Evolutionary conservation across 805 yeast genomes (phyloP).

Genomic region (Wickerhamomyces kurtzmanii): DNA sequence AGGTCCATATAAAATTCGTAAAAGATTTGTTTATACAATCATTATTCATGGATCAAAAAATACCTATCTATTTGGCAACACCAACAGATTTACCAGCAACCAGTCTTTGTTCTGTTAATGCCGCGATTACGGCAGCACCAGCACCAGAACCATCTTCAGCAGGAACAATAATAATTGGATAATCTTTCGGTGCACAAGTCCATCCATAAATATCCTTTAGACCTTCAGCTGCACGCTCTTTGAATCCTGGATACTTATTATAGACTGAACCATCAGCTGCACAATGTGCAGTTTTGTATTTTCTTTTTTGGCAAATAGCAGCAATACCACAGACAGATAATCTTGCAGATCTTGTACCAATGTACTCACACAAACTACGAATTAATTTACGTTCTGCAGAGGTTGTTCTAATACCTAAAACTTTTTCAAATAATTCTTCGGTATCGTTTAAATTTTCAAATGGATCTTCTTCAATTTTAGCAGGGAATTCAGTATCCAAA

Average conservation of each 20-base stretch:
- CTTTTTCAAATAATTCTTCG: slow-evolving; percentile 49
- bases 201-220: slow-evolving; percentile 85
- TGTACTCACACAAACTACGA: slow-evolving; percentile 73
- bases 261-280: slow-evolving; percentile 97
- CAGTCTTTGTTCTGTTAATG: slow-evolving; percentile 77
- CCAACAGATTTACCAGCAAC: slow-evolving; percentile 65
- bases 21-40: background rate
- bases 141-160: slow-evolving; percentile 99
- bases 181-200: slow-evolving; percentile 37
- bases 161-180: slow-evolving; percentile 78
- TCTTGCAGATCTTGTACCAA: slow-evolving; percentile 90
- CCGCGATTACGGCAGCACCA: slow-evolving; percentile 98
- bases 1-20: too few relatives aligned
- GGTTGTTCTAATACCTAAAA: slow-evolving; percentile 57
- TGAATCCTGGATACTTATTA: slow-evolving; percentile 89
- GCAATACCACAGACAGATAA: slow-evolving; percentile 92
- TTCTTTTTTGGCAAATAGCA: slow-evolving; percentile 84
- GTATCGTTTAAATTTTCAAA: slow-evolving; percentile 76
- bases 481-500: slow-evolving; percentile 85
- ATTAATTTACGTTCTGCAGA: slow-evolving; percentile 72
- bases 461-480: slow-evolving; percentile 83
- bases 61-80: slow-evolving; percentile 11
- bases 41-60: background rate
- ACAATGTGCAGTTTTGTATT: slow-evolving; percentile 66
- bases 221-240: slow-evolving; percentile 80